Evolutionary conservation across 2,329 filamentous ascomycete species (phyloP).

Genomic region (Stachybotrys elegans): DNA sequence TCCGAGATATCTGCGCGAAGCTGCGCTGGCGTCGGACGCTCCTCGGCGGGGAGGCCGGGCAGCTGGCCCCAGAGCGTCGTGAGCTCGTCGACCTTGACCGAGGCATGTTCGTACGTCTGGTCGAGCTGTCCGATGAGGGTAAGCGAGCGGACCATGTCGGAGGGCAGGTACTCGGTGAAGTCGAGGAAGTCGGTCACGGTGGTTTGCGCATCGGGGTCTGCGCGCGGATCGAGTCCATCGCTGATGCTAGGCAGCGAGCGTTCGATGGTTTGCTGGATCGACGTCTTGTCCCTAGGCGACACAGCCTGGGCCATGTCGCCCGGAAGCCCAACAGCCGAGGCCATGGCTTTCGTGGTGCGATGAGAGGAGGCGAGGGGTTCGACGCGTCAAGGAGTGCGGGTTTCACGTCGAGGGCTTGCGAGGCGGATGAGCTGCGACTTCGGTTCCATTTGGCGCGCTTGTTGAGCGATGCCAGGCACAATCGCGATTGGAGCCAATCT

Average conservation of each 20-base stretch:
- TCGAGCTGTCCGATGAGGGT: slow-evolving; percentile 63
- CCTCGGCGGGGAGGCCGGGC: slow-evolving; percentile 40
- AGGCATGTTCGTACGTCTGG: slow-evolving; percentile 50
- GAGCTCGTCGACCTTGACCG: slow-evolving; percentile 49
- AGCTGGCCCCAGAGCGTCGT: slow-evolving; percentile 53
- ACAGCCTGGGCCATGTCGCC: slow-evolving; percentile 15
- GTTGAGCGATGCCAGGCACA: too few relatives aligned
- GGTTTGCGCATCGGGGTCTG: slow-evolving; percentile 62
- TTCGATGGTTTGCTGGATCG: slow-evolving; percentile 19
- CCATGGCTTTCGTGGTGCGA: slow-evolving; percentile 16
- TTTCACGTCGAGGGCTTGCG: too few relatives aligned
- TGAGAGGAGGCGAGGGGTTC: too few relatives aligned
- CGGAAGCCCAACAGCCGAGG: slow-evolving; percentile 18
- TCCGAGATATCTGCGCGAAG: slow-evolving; percentile 58
- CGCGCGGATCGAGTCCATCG: slow-evolving; percentile 44
- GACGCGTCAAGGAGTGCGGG: too few relatives aligned
- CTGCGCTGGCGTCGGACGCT: slow-evolving; percentile 42
- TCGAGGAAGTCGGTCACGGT: slow-evolving; percentile 68
- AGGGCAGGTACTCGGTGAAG: slow-evolving; percentile 64
- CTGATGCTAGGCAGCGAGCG: slow-evolving; percentile 24
- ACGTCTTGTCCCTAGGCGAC: slow-evolving; percentile 20
- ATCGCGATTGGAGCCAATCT: too few relatives aligned
- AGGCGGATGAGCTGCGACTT: too few relatives aligned
- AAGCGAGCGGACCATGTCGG: slow-evolving; percentile 61
- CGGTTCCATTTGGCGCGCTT: too few relatives aligned